A percentile compares a stretch with the other conserved stretches of the same genome.
Evolutionary conservation across 768 basidiomycete genomes (phyloP).

Genomic region (Favolaschia claudopus): DNA sequence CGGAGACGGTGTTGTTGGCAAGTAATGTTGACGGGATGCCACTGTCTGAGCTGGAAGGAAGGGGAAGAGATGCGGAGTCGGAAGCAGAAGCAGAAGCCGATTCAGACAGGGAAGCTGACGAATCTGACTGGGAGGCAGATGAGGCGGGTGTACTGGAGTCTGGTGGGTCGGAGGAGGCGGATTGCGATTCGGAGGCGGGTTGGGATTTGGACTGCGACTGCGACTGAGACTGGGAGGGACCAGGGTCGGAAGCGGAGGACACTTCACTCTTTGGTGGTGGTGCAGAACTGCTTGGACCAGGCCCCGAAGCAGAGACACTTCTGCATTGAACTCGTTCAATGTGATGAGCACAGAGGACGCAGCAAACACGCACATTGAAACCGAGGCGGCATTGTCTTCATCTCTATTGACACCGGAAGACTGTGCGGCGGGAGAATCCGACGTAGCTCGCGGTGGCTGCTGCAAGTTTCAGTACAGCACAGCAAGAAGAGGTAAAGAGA

Average conservation of each 20-base stretch:
- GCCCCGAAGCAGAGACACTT: background rate
- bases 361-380: background rate
- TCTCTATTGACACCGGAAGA: too few species aligned
- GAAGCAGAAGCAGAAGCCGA: background rate
- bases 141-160: background rate
- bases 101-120: background rate
- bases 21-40: background rate
- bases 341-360: background rate
- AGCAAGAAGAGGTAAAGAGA: background rate
- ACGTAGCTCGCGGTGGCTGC: background rate
- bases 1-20: background rate
- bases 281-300: background rate
- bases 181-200: background rate
- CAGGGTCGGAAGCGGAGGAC: background rate
- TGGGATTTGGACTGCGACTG: background rate
- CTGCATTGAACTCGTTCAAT: too few species aligned
- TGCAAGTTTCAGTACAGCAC: background rate
- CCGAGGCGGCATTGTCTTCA: too few species aligned
- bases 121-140: background rate
- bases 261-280: background rate
- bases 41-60: too few species aligned
- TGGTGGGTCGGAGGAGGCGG: conserved; percentile 3
- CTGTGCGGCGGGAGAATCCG: background rate
- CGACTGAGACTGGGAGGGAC: background rate
- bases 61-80: too few species aligned